Conservation (phyloP, 2,329 filamentous ascomycete genomes). For the Ophiocordyceps camponoti-rufipedis region DNA sequence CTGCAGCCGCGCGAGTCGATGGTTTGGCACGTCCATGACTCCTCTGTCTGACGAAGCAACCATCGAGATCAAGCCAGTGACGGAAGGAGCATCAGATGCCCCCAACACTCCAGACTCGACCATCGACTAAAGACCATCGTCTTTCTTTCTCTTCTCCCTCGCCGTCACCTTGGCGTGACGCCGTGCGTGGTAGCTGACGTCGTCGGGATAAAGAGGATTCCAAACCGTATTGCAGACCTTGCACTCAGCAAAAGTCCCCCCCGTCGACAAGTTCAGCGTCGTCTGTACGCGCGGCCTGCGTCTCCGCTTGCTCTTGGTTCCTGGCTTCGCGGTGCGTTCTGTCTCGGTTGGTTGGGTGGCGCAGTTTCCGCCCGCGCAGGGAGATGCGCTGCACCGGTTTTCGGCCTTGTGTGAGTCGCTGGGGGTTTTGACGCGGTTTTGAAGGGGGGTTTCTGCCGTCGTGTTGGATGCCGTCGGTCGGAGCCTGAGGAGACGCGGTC, state of each 20-base stretch:
- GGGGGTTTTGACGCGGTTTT: no score
- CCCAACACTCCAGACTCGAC: not conserved
- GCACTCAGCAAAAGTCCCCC: slow-evolving; percentile 24
- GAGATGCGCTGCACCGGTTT: no score
- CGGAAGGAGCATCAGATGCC: not conserved
- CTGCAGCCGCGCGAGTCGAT: no score
- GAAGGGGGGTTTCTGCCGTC: not conserved
- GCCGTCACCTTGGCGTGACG: slow-evolving; percentile 17
- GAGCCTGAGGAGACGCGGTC: slow-evolving; percentile 12
- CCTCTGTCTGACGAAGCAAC: no score
- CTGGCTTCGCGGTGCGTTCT: not conserved
- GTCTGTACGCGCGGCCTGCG: slow-evolving; percentile 16
- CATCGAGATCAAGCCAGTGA: no score
- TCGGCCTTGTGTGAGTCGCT: no score
- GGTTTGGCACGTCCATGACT: no score
- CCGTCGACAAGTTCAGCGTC: slow-evolving; percentile 23
- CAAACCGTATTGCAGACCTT: slow-evolving; percentile 23
- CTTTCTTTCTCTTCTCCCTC: slow-evolving; percentile 6
- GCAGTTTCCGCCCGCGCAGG: no score
- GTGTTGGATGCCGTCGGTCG: slow-evolving; percentile 6
- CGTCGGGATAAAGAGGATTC: slow-evolving; percentile 23
- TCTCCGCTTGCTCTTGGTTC: not conserved
- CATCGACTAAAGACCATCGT: not conserved
- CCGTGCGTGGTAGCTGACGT: slow-evolving; percentile 23
- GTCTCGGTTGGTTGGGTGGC: not conserved